These are phyloP conservation scores for Afroboletus lepidellus DNA, from an alignment of 1,284 basidiomycete genomes.

Conservation along the genomic window DNA sequence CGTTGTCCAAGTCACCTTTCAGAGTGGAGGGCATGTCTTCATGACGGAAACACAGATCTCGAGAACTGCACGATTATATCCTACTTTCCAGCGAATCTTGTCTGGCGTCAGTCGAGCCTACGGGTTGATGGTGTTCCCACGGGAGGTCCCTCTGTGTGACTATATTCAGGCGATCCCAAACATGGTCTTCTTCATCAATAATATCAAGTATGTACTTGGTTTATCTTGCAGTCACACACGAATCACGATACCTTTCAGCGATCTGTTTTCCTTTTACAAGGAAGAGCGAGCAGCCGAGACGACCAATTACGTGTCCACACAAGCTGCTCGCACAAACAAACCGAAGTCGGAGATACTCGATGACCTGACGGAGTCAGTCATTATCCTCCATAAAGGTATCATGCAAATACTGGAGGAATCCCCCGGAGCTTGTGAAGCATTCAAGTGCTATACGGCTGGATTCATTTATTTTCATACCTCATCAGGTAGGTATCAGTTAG, in stretches of 20 bases:
- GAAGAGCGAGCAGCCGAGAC: slow-evolving; percentile 38
- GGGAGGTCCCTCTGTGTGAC: slow-evolving; percentile 22
- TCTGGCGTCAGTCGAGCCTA: slow-evolving; percentile 32
- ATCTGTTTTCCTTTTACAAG: slow-evolving; percentile 44
- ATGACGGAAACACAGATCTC: slow-evolving; percentile 17
- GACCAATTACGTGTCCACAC: slow-evolving; percentile 34
- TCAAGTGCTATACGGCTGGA: slow-evolving; percentile 14
- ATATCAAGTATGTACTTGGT: slow-evolving; percentile 32
- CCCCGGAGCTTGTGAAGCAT: slow-evolving; percentile 18
- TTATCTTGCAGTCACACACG: neutral
- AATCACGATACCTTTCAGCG: slow-evolving; percentile 22
- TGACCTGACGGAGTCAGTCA: slow-evolving; percentile 24
- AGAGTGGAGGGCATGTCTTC: slow-evolving; percentile 7
- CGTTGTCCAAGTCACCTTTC: too few relatives aligned
- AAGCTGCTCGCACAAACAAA: slow-evolving; percentile 23
- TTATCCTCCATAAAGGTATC: slow-evolving; percentile 16
- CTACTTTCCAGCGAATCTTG: slow-evolving; percentile 32
- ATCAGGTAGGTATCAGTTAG: slow-evolving; percentile 11
- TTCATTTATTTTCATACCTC: slow-evolving; percentile 27
- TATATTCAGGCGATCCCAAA: slow-evolving; percentile 38
- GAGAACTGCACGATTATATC: slow-evolving; percentile 21
- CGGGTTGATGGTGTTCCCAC: slow-evolving; percentile 32
- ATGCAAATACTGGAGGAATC: slow-evolving; percentile 22
- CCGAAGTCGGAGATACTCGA: slow-evolving; percentile 27
- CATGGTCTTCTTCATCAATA: slow-evolving; percentile 29